These are phyloP conservation scores for Alternaria incomplexa DNA, from an alignment of 2,329 filamentous ascomycete genomes.

Conservation along the genomic window DNA sequence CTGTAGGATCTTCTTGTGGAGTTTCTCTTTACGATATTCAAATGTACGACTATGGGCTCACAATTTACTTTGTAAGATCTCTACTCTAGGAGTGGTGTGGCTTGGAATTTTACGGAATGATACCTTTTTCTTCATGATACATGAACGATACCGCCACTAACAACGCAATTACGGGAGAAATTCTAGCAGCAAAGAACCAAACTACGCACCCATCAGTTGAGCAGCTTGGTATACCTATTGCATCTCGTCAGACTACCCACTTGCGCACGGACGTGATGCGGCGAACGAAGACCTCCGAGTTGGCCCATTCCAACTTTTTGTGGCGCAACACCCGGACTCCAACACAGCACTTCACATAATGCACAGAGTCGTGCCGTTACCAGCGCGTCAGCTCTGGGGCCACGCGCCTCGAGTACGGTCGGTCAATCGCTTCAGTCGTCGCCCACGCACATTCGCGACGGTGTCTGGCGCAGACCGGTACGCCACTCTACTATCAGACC, in stretches of 20 bases:
- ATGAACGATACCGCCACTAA: background rate
- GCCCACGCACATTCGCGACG: conserved; percentile 53
- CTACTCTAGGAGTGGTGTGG: conserved; percentile 28
- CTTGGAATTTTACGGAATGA: conserved; percentile 17
- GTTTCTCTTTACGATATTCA: conserved; percentile 1
- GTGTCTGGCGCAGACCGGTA: conserved; percentile 48
- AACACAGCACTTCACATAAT: conserved; percentile 22
- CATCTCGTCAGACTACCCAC: background rate
- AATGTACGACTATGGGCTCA: conserved; percentile 30
- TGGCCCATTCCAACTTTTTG: conserved; percentile 17
- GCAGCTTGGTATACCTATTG: background rate
- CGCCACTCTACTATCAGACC: background rate
- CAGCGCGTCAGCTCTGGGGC: conserved; percentile 53
- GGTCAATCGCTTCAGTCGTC: conserved; percentile 39
- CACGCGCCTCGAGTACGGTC: conserved; percentile 57
- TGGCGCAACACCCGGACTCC: background rate
- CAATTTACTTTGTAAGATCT: conserved; percentile 36
- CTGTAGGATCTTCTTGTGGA: conserved; percentile 8
- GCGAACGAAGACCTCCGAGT: conserved; percentile 23
- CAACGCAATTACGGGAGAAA: background rate
- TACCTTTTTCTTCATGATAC: conserved; percentile 14
- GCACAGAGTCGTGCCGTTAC: conserved; percentile 34
- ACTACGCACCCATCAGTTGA: background rate
- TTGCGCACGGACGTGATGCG: conserved; percentile 16
- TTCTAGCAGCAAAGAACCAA: background rate